Conservation (phyloP, 768 basidiomycete genomes). For the Tricholoma bakamatsutake region DNA sequence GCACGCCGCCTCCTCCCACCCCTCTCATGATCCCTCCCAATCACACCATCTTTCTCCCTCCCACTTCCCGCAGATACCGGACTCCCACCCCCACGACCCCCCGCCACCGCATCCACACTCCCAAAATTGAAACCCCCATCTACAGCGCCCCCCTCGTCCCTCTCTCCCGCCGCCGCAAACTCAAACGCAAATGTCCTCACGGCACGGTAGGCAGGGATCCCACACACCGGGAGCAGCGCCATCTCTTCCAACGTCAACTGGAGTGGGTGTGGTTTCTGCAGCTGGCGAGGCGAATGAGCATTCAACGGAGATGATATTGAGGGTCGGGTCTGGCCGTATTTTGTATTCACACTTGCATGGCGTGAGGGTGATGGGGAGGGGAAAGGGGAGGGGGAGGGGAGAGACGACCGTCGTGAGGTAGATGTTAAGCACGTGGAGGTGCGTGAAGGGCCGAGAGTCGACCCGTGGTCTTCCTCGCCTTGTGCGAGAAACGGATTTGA, state of each 20-base stretch:
- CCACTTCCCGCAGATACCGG: conserved; percentile 5
- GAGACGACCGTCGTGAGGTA: conserved; percentile 1
- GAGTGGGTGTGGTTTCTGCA: conserved; percentile 1
- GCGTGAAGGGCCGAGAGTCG: conserved; percentile 7
- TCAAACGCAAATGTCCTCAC: conserved; percentile 60
- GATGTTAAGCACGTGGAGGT: conserved; percentile 4
- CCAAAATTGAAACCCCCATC: not conserved
- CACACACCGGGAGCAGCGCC: conserved; percentile 73
- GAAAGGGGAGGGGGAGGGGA: not conserved
- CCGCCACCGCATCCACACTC: conserved; percentile 9
- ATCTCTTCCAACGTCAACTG: conserved; percentile 60
- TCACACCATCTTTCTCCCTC: not conserved
- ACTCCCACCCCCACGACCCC: not conserved
- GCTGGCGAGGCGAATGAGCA: not conserved
- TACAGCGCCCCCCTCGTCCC: conserved; percentile 3
- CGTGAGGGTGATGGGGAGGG: not conserved
- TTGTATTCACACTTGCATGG: not conserved
- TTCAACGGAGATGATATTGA: not conserved
- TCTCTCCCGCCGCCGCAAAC: conserved; percentile 19
- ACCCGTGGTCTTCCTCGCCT: not conserved
- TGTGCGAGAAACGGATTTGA: conserved; percentile 2
- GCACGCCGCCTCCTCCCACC: conserved; percentile 26
- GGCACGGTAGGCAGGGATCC: conserved; percentile 78
- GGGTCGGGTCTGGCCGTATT: not conserved
- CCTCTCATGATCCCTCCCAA: conserved; percentile 8